Evolutionary conservation across 345 rosid genomes (phyloP).

Genomic region (Trapa incisa): DNA sequence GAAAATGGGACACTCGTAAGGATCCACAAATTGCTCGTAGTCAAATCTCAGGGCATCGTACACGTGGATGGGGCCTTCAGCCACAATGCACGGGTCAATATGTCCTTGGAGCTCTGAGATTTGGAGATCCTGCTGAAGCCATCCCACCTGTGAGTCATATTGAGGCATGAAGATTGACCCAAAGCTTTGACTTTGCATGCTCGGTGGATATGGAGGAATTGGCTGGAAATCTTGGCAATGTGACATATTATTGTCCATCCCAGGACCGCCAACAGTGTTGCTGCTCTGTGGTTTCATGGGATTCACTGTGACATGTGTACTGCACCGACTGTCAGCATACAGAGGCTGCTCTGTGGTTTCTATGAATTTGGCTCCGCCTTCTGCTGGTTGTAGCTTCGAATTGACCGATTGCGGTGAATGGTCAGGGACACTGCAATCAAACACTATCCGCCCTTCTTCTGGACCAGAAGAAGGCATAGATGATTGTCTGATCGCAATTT

Average conservation of each 20-base stretch:
- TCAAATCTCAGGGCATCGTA: slow-evolving; percentile 46
- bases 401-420: slow-evolving; percentile 8
- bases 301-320: slow-evolving; percentile 9
- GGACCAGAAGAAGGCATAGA: slow-evolving; percentile 17
- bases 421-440: slow-evolving; percentile 14
- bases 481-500: slow-evolving; percentile 29
- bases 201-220: slow-evolving; percentile 19
- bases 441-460: slow-evolving; percentile 21
- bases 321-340: slow-evolving; percentile 21
- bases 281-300: slow-evolving; percentile 11
- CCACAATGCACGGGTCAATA: slow-evolving; percentile 21
- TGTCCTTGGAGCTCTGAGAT: slow-evolving; percentile 29
- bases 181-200: slow-evolving; percentile 25
- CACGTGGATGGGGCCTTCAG: slow-evolving; percentile 40
- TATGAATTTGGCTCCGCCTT: slow-evolving; percentile 8
- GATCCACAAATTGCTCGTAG: slow-evolving; percentile 40
- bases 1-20: slow-evolving; percentile 39
- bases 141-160: slow-evolving; percentile 34
- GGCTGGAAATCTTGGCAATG: slow-evolving; percentile 23
- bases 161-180: slow-evolving; percentile 20
- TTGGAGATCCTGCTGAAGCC: slow-evolving; percentile 46
- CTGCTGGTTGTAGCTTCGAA: slow-evolving; percentile 14
- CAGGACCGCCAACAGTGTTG: slow-evolving; percentile 22
- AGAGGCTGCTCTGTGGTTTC: slow-evolving; percentile 21
- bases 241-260: slow-evolving; percentile 10